These are phyloP conservation scores for Diplodia corticola DNA, from an alignment of 2,329 filamentous ascomycete genomes.

Conservation along the genomic window DNA sequence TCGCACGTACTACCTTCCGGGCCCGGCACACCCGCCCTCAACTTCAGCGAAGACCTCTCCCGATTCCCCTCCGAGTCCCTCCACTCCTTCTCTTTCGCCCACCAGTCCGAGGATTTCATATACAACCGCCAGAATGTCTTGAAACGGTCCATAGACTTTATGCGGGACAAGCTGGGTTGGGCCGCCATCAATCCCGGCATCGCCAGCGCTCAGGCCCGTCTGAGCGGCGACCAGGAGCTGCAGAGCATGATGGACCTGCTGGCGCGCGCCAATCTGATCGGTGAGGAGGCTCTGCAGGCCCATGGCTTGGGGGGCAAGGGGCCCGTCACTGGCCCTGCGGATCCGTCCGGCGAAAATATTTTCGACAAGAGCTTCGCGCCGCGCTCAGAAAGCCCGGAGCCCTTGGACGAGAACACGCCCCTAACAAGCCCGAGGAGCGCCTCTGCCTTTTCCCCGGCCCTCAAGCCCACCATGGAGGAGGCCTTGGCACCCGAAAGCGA, in stretches of 20 bases:
- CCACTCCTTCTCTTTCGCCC: slow-evolving; percentile 97
- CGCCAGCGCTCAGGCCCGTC: slow-evolving; percentile 78
- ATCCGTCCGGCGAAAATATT: slow-evolving; percentile 71
- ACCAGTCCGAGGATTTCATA: slow-evolving; percentile 88
- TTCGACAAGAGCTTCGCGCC: slow-evolving; percentile 80
- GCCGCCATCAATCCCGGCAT: slow-evolving; percentile 72
- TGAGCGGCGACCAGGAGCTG: slow-evolving; percentile 79
- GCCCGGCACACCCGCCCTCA: slow-evolving; percentile 68
- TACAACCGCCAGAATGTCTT: slow-evolving; percentile 90
- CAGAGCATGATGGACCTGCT: slow-evolving; percentile 90
- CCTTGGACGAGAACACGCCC: slow-evolving; percentile 29
- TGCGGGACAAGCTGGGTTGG: slow-evolving; percentile 89
- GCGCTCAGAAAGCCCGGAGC: slow-evolving; percentile 47
- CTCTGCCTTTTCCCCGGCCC: slow-evolving; percentile 12
- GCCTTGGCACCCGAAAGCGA: slow-evolving; percentile 11
- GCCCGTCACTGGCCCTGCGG: slow-evolving; percentile 78
- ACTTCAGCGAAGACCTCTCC: slow-evolving; percentile 82
- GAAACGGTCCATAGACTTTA: slow-evolving; percentile 93
- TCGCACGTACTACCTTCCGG: slow-evolving; percentile 57
- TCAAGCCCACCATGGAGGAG: slow-evolving; percentile 15
- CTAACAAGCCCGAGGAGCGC: slow-evolving; percentile 30
- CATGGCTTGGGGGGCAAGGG: slow-evolving; percentile 54
- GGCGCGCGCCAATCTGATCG: slow-evolving; percentile 76
- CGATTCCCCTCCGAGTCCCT: slow-evolving; percentile 94
- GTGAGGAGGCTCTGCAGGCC: slow-evolving; percentile 61